Percentiles rank a stretch among this genome's conserved stretches.
phyloP scores from a whole-genome alignment of 768 basidiomycete species.

The Phanerodontia chrysosporium region DNA sequence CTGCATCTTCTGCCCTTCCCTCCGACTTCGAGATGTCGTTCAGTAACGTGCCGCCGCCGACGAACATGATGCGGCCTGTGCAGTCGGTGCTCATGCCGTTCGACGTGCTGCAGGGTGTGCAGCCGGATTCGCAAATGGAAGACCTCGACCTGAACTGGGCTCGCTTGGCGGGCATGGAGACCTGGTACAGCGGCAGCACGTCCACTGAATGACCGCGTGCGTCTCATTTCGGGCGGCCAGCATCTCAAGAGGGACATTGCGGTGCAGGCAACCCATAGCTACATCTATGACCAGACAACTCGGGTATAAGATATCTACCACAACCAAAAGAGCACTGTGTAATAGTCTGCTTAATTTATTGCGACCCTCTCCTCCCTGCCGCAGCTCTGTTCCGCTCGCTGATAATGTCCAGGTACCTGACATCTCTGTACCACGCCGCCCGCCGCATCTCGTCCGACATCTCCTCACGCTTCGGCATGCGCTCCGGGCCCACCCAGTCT shows the following conservation, averaged over 20 bases:
- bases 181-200: constrained; percentile 5
- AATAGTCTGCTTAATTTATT: background rate
- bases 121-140: constrained; percentile 2
- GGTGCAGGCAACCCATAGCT: too few relatives aligned
- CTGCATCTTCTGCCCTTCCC: background rate
- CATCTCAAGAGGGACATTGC: too few relatives aligned
- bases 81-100: constrained; percentile 20
- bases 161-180: constrained; percentile 13
- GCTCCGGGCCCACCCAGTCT: constrained; percentile 51
- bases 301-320: too few relatives aligned
- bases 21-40: constrained; percentile 6
- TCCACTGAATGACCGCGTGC: background rate
- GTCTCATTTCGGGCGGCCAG: too few relatives aligned
- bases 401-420: background rate
- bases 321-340: background rate
- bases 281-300: too few relatives aligned
- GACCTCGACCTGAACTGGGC: constrained; percentile 20
- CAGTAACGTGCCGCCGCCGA: background rate
- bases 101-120: constrained; percentile 19
- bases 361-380: background rate
- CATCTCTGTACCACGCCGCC: constrained; percentile 4
- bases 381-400: background rate
- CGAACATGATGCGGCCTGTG: background rate
- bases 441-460: constrained; percentile 20
- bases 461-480: constrained; percentile 40